Conservation (phyloP, 495 filamentous ascomycete genomes). For the Daldinia vernicosa region DNA sequence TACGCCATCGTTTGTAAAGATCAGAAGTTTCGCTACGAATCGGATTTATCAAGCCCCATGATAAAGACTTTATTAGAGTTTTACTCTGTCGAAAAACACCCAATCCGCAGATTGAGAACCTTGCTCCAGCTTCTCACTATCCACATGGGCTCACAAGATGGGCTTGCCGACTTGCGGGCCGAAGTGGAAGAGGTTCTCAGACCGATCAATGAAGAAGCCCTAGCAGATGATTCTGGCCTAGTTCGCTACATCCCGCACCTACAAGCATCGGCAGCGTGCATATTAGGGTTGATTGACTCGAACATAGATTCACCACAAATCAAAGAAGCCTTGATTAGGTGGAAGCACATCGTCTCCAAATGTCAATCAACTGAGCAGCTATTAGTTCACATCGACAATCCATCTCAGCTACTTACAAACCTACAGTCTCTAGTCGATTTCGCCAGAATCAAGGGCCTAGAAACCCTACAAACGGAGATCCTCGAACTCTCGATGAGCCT, state of each 20-base stretch:
- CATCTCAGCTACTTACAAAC: conserved; percentile 66
- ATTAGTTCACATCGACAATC: conserved; percentile 67
- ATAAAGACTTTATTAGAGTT: conserved; percentile 52
- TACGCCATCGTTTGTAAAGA: conserved; percentile 50
- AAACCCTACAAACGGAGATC: conserved; percentile 53
- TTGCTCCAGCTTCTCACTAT: conserved; percentile 51
- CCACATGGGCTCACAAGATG: conserved; percentile 47
- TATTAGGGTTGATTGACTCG: conserved; percentile 63
- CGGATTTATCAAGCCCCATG: conserved; percentile 49
- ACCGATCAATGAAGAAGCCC: conserved; percentile 42
- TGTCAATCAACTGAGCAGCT: conserved; percentile 62
- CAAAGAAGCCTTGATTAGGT: conserved; percentile 56
- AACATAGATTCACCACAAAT: conserved; percentile 60
- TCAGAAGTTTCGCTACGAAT: conserved; percentile 36
- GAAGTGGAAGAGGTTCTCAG: conserved; percentile 53
- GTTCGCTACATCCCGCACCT: conserved; percentile 65
- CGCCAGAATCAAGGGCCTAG: conserved; percentile 74
- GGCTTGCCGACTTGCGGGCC: conserved; percentile 44
- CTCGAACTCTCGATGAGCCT: conserved; percentile 61
- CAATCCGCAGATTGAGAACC: conserved; percentile 55
- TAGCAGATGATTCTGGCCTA: conserved; percentile 65
- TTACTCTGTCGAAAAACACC: conserved; percentile 55
- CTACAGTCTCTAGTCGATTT: conserved; percentile 78
- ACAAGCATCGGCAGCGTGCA: conserved; percentile 61
- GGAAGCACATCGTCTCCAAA: conserved; percentile 61